Base-by-base conservation (phyloP, 1,139 yeast genomes). In the Nakaseomyces uthaithaninus region DNA sequence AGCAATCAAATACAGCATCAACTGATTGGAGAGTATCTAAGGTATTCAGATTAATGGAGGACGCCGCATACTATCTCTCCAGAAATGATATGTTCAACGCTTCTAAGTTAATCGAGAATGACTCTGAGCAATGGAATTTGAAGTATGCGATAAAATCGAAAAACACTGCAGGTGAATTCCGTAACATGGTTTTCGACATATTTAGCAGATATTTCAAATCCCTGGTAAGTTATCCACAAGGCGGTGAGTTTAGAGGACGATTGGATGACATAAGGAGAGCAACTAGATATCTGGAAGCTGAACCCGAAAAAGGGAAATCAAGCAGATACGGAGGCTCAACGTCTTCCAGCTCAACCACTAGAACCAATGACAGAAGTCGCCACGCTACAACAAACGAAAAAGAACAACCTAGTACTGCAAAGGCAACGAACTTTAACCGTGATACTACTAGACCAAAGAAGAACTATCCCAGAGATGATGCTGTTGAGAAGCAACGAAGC, bases 1-100 rank as follows among this genome's bases (percentile, higher is more conserved):
- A 22, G 11, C 17, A 25, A 11, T 28, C 30, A 3, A 14, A 10
- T 14, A 5, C 27, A 6, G 6, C 22, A 10, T 15, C 33, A 3
- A 4, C 17, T 9, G 33, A 28, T 3, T 19, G 24, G 38, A 25
- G 28, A 26, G 37, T 50, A 6, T 39, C 42, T n/a, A 53, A 48
- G 31, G 46, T 51, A 2, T 28, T 48, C 7, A 46, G 46, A 33
- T 44, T 44, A 15, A 47, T 55, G 47, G 48, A 49, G 34, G 55
- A 53, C 23, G 44, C 47, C 4, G 27, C 40, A 12, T 38, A 42
- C 19, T 37, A 47, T 33, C 34, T 55, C 22, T 41, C 41, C 9
- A 42, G 41, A 20, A 47, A 50, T 33, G 44, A 51, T 25, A 17
- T 52, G 9, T 36, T 31, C 15, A 44, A 43, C 16, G 47, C 51